Evolutionary conservation across 1,284 basidiomycete genomes (phyloP).

Genomic region (Mycena sp.): DNA sequence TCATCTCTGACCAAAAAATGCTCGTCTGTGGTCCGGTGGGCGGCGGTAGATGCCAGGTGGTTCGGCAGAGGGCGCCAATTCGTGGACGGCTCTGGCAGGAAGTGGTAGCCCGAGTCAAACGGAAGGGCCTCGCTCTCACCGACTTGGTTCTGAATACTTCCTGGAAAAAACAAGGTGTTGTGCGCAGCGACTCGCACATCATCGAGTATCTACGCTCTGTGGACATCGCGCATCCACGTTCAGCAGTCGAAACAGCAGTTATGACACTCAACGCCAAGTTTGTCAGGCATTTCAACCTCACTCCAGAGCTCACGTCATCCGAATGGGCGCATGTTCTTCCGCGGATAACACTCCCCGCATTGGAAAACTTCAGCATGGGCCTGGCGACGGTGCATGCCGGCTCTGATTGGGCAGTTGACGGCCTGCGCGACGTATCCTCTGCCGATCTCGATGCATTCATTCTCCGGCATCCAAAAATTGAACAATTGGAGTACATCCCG

Average conservation of each 20-base stretch:
- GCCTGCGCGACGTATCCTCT: neutral
- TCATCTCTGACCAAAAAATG: neutral
- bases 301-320: neutral
- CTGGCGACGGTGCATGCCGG: neutral
- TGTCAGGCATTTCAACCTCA: neutral
- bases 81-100: neutral
- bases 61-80: neutral
- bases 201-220: conserved; percentile 1
- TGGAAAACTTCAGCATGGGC: conserved; percentile 8
- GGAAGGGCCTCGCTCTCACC: neutral
- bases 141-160: neutral
- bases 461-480: conserved; percentile 7
- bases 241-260: neutral
- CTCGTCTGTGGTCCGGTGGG: neutral
- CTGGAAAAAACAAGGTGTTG: neutral
- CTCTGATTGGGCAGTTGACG: neutral
- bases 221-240: neutral
- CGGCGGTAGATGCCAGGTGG: neutral
- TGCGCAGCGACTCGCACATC: neutral
- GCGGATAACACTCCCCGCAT: neutral
- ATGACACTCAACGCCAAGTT: neutral
- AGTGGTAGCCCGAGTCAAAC: neutral
- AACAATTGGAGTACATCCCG: conserved; percentile 12
- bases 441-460: conserved; percentile 18
- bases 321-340: conserved; percentile 11